Percentiles rank a stretch among this genome's conserved stretches.
phyloP scores from a whole-genome alignment of 345 rosid species.

The Fremontodendron californicum region DNA sequence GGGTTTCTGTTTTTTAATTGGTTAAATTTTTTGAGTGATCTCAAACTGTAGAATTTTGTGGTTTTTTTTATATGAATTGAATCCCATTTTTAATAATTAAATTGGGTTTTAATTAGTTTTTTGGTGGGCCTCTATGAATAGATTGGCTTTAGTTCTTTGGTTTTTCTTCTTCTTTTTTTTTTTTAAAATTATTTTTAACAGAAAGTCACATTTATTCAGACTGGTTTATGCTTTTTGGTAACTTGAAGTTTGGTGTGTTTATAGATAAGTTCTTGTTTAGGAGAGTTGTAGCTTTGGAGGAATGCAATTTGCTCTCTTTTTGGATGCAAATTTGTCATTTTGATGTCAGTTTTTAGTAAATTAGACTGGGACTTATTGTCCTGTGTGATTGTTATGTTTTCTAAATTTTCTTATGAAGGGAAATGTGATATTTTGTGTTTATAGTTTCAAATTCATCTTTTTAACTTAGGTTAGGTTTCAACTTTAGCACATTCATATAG shows the following conservation, averaged over 20 bases:
- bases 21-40: background rate
- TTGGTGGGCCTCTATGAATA: background rate
- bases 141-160: slow-evolving; percentile 5
- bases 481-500: background rate
- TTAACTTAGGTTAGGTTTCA: background rate
- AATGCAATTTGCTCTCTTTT: background rate
- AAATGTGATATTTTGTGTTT: background rate
- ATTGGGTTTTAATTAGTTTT: background rate
- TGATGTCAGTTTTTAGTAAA: background rate
- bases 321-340: background rate
- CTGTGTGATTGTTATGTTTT: background rate
- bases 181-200: background rate
- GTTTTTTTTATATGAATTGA: background rate
- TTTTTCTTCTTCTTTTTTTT: slow-evolving; percentile 7
- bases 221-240: background rate
- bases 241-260: background rate
- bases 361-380: background rate
- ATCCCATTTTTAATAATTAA: slow-evolving; percentile 8
- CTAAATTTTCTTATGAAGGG: background rate
- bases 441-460: background rate
- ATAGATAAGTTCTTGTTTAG: background rate
- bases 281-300: background rate
- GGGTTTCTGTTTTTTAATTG: background rate
- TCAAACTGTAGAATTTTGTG: background rate
- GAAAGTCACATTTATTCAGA: background rate